Evolutionary conservation across 352 stramenopile genomes (phyloP), one percentile per base, ranked within the genome.

Genomic region (Globisporangium mamillatum): DNA sequence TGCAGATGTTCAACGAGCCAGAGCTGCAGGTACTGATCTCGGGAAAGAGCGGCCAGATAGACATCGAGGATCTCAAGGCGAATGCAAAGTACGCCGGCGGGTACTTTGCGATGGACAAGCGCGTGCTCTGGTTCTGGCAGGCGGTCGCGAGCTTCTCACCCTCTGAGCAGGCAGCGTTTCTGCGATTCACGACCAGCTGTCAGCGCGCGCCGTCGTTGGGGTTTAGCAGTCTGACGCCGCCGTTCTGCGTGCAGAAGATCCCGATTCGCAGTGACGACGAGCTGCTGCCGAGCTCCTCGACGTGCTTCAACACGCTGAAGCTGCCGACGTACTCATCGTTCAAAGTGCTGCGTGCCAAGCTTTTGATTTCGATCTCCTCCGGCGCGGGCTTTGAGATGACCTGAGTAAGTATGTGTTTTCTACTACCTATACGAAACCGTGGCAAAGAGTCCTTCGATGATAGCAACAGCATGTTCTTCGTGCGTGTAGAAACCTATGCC

Each of bases 301-400:
- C 97, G 62, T 99, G 97, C 81, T 99, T 99, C 80, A 99, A 99
- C 79, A 97, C 87, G 18, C 84, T 99, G 62, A 99, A 99, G 76
- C 86, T 99, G 44, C 97, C 97, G 29, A 98, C 95, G 25, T 99
- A 99, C 79, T 97, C 89, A 56, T 97, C 82, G 52, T 93, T 98
- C 75, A 98, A 97, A 63, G 84, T 98, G 60, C 75, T 99, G 68
- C 82, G 84, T 32, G 79, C 93, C 25, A 99, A 99, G 78, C 75
- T 99, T 24, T 66, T 98, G 16, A 90, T 94, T 64, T 90, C 97
- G 29, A 98, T 99, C 68, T 92, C 91, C 63, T 94, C 94, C 0
- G 90, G 87, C 36, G 89, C 95, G 6, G 97, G 97, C 60, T 99
- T 99, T 82, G 97, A 99, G 71, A 89, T 99, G 75, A 98, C 90